phyloP scores from a whole-genome alignment of 208 protist species.

The Leishmania major region DNA sequence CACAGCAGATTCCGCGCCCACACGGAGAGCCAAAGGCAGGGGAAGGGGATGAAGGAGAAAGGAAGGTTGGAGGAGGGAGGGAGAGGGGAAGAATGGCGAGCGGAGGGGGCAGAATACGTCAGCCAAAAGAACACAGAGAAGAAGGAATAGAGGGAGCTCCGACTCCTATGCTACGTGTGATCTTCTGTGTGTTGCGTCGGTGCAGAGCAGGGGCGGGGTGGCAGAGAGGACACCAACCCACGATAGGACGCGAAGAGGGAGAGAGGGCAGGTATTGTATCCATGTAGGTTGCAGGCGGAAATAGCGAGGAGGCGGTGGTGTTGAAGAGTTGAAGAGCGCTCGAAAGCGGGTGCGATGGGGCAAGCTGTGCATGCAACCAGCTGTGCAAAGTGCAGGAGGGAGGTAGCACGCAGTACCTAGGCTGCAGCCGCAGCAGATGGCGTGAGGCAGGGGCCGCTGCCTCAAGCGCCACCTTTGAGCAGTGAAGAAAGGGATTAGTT shows the following conservation, averaged over 20 bases:
- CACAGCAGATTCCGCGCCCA: not conserved
- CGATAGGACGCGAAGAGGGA: not conserved
- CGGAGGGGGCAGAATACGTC: not conserved
- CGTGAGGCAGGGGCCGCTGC: not conserved
- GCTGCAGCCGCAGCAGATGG: not conserved
- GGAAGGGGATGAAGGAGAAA: not conserved
- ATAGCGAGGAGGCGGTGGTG: not conserved
- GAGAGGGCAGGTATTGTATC: not conserved
- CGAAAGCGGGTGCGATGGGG: not conserved
- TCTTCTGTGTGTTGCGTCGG: not conserved
- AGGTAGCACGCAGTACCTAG: not conserved
- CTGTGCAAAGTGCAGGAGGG: too few relatives aligned
- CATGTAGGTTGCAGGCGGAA: not conserved
- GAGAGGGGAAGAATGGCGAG: not conserved
- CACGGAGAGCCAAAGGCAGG: not conserved
- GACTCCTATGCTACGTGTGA: conserved; percentile 8
- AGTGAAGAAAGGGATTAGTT: not conserved
- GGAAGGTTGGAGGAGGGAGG: not conserved
- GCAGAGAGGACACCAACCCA: not conserved
- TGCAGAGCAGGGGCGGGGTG: not conserved
- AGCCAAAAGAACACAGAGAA: not conserved
- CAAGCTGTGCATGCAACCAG: not conserved
- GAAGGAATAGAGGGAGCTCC: not conserved
- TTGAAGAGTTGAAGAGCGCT: not conserved
- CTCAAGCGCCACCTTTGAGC: not conserved